These are phyloP conservation scores for Vitis vinifera DNA, from an alignment of 164 flowering plant genomes.

Conservation along the genomic window DNA sequence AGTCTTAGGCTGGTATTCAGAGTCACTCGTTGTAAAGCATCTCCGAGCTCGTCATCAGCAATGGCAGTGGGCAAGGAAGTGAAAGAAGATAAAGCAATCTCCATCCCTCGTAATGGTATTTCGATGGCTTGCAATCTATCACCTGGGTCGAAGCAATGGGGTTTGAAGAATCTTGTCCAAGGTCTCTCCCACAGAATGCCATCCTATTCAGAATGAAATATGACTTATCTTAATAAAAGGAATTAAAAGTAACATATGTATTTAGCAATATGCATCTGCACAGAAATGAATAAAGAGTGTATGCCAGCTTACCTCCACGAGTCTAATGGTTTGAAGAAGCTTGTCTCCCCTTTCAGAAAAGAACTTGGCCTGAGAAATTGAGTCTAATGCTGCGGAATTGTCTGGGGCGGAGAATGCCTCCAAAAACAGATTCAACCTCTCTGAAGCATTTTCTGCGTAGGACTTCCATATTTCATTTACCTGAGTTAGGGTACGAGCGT, in stretches of 20 bases:
- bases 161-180: constrained; percentile 13
- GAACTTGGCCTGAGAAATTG: constrained; percentile 25
- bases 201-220: constrained; percentile 24
- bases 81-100: constrained; percentile 30
- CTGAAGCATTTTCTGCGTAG: constrained; percentile 40
- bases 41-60: constrained; percentile 18
- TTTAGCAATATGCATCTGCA: not conserved
- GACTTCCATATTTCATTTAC: constrained; percentile 18
- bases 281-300: not conserved
- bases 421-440: constrained; percentile 28
- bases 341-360: constrained; percentile 23
- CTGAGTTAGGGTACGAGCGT: constrained; percentile 15
- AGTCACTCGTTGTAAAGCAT: not conserved
- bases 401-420: constrained; percentile 27
- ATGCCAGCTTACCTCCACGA: constrained; percentile 25
- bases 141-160: constrained; percentile 9
- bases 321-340: constrained; percentile 30
- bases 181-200: constrained; percentile 47
- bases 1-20: constrained; percentile 20
- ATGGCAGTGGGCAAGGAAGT: constrained; percentile 16
- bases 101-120: constrained; percentile 42
- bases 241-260: not conserved
- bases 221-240: not conserved
- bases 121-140: constrained; percentile 32
- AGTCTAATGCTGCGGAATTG: constrained; percentile 19